A percentile compares a stretch with the other conserved stretches of the same genome.
Evolutionary conservation across 208 protist genomes (phyloP).

Genomic region (Acanthamoeba castellanii): DNA sequence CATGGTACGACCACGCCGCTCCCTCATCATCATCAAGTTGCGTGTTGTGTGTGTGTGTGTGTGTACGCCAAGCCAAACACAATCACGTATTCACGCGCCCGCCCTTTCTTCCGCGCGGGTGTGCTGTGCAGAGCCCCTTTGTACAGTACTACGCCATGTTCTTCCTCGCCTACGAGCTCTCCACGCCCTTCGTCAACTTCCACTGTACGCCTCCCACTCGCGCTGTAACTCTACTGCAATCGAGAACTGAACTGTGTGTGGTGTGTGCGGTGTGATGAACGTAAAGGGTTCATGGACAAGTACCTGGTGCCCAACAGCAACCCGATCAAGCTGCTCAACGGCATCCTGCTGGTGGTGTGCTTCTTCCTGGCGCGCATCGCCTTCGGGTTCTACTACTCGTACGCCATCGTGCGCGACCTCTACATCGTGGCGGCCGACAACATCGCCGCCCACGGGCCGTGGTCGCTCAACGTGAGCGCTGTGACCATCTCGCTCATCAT

Average conservation of each 20-base stretch:
- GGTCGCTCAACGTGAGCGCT: neutral
- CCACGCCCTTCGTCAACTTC: conserved; percentile 46
- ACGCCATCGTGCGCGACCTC: conserved; percentile 14
- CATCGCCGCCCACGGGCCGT: neutral
- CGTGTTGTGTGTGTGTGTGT: neutral
- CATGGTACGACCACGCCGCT: neutral
- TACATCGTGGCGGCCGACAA: conserved; percentile 22
- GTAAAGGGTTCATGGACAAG: conserved; percentile 41
- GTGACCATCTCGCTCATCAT: conserved; percentile 3
- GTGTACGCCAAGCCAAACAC: neutral
- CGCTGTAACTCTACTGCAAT: neutral
- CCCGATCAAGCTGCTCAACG: conserved; percentile 45
- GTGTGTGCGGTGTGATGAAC: neutral
- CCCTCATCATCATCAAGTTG: neutral
- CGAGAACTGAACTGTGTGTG: neutral
- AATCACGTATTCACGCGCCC: neutral
- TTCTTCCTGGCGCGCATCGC: conserved; percentile 47
- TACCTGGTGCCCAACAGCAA: conserved; percentile 23
- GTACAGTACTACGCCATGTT: conserved; percentile 39
- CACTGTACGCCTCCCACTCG: neutral
- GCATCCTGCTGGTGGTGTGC: conserved; percentile 36
- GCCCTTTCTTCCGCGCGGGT: neutral
- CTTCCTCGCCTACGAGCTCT: conserved; percentile 51
- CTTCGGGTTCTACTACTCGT: conserved; percentile 49
- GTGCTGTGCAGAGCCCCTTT: neutral